Base-by-base conservation (phyloP, 1,284 basidiomycete genomes). In the Sutorius eximius region DNA sequence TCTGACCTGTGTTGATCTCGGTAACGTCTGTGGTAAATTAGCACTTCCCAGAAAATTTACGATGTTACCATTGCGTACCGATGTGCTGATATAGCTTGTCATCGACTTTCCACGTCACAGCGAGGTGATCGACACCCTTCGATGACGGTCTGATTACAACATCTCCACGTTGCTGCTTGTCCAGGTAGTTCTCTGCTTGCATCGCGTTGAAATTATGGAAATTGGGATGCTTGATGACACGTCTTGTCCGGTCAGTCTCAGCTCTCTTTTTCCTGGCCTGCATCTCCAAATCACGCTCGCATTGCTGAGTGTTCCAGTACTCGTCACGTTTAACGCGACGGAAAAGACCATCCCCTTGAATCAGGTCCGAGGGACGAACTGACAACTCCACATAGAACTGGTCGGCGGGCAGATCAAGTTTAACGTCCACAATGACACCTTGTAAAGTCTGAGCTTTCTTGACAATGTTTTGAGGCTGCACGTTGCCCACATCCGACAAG, bases 31-130 rank as follows among this genome's bases (percentile, higher is more conserved):
- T 10, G 56, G 42, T 29, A 30, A 36, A 51, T 60, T 34, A 63
- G 59, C 18, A 33, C 29, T 44, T 51, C 41, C 11, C 9, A 43
- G 27, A 44, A 51, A 55, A 52, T 30, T 22, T 41, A 36, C 16
- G 6, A 34, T 27, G 10, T 37, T 48, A 45, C 29, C 50, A 10
- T 40, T 48, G 61, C 74, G n/a, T 66, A 93, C 93, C 95, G 58
- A 99, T 92, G 70, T 99, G 98, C 71, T 99, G 97, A 74, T 92
- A 99, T 20, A 99, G 79, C 59, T 89, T 92, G 57, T 98, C 92
- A 63, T 97, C 96, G 11, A 99, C 95, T 75, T 99, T 99, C 97
- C 97, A 99, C 0, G 97, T 99, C 13, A 99, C 91, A 34, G 97
- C 97, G 36, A 99, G 80, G 73, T 99, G 97, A 67, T 98, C 86